Conservation (phyloP, 2,329 filamentous ascomycete species). For the Podosphaera xanthii region DNA sequence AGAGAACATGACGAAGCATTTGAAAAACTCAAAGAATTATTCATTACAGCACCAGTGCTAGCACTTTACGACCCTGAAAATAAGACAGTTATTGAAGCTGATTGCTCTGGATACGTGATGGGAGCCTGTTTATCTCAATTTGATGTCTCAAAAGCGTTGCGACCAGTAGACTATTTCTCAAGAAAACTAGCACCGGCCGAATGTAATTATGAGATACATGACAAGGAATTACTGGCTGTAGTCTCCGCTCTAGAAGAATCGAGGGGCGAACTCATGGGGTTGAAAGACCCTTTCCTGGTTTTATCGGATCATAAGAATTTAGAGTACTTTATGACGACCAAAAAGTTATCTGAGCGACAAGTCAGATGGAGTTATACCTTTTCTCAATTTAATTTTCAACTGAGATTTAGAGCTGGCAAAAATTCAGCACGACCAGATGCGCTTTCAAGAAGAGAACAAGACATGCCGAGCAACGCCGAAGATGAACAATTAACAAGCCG, state of each 20-base stretch:
- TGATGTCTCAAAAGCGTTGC: neutral
- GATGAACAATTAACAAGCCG: neutral
- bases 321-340: too few relatives aligned
- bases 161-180: neutral
- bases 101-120: neutral
- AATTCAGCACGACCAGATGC: too few relatives aligned
- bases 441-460: neutral
- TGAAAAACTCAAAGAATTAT: neutral
- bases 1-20: neutral
- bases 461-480: neutral
- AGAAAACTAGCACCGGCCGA: neutral
- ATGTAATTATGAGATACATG: too few relatives aligned
- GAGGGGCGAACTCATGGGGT: neutral
- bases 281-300: neutral
- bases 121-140: neutral
- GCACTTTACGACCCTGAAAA: neutral
- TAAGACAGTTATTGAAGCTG: neutral
- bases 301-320: too few relatives aligned
- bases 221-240: too few relatives aligned
- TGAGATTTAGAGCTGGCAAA: too few relatives aligned
- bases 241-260: too few relatives aligned
- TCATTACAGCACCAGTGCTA: neutral
- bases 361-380: too few relatives aligned
- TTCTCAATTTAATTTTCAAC: too few relatives aligned
- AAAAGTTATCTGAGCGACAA: too few relatives aligned